Evolutionary conservation across 352 stramenopile genomes (phyloP).

Genomic region (Phytophthora tentaculata): DNA sequence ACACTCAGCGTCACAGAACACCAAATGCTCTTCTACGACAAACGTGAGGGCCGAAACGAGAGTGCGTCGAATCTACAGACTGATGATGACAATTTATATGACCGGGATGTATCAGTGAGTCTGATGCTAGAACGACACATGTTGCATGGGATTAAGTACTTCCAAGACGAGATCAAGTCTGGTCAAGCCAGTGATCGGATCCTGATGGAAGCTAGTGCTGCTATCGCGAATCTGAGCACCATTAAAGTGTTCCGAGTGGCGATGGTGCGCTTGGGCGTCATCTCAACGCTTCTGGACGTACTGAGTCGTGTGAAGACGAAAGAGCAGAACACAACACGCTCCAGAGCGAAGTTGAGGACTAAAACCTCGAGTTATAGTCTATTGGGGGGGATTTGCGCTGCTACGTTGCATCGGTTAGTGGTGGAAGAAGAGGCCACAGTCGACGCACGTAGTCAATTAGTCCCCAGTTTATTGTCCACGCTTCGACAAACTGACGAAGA

Average conservation of each 20-base stretch:
- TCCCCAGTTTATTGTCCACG: constrained; percentile 66
- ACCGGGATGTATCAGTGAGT: constrained; percentile 25
- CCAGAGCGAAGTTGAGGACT: constrained; percentile 6
- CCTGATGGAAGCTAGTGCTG: constrained; percentile 60
- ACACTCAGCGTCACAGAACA: constrained; percentile 72
- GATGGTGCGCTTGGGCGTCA: constrained; percentile 63
- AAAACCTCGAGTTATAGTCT: constrained; percentile 17
- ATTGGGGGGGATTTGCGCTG: constrained; percentile 57
- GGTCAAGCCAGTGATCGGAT: constrained; percentile 46
- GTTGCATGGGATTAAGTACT: constrained; percentile 61
- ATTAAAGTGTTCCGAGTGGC: constrained; percentile 57
- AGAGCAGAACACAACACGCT: constrained; percentile 13
- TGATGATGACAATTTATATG: background rate
- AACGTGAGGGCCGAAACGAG: constrained; percentile 11
- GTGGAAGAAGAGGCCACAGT: constrained; percentile 59
- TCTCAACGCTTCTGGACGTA: constrained; percentile 59
- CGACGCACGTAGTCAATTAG: constrained; percentile 43
- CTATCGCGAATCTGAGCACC: constrained; percentile 78
- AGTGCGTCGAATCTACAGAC: constrained; percentile 12
- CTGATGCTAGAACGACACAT: constrained; percentile 61
- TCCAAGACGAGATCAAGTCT: constrained; percentile 62
- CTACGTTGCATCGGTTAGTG: constrained; percentile 74
- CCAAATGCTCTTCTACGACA: constrained; percentile 52
- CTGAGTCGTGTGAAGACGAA: constrained; percentile 23
- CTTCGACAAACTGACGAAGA: constrained; percentile 65